Base-by-base conservation (phyloP, 306 rosid genomes). In the Vachellia pachyceras region DNA sequence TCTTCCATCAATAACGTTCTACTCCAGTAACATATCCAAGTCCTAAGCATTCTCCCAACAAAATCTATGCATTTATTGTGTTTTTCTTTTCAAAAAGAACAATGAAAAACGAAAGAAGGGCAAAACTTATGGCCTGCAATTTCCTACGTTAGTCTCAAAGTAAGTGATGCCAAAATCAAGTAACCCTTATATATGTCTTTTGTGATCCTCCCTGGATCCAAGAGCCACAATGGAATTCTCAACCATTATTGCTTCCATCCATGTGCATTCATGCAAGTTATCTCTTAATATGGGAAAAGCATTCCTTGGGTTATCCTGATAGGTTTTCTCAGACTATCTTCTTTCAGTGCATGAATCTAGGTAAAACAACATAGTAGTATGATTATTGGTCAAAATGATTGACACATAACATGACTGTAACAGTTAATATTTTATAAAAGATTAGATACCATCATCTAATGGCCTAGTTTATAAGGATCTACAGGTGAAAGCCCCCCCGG, bases 271-370 rank as follows among this genome's bases (percentile, higher is more conserved):
- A 66, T n/a, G 5, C 11, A 10, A 5, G 45, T 18, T 9, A 8
- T 61, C 40, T 61, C 46, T 39, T 66, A 37, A 36, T 7, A 39
- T 37, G 46, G 22, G 45, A 66, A 66, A 39, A 17, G 71, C 46
- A n/a, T 68, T 41, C 35, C 49, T 68, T 10, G 17, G 29, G 50
- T 50, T 7, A 41, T 40, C 50, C 33, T 10, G 9, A 68, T 5
- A 41, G 23, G 50, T 35, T 45, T 69, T 40, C 10, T 66, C 41
- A 13, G 18, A 75, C 76, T 63, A 35, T 45, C 72, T 55, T 76
- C 71, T 54, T 54, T 37, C 73, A 72, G 36, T 6, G 29, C 67
- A 65, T 67, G 60, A 82, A 81, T 72, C 40, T 47, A 58, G 69
- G 5, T 20, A 68, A 67, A 57, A 69, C 42, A 76, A 70, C 29